Evolutionary conservation across 2,329 filamentous ascomycete genomes (phyloP), one percentile per base, ranked within the genome.

Genomic region (Diplodia intermedia): DNA sequence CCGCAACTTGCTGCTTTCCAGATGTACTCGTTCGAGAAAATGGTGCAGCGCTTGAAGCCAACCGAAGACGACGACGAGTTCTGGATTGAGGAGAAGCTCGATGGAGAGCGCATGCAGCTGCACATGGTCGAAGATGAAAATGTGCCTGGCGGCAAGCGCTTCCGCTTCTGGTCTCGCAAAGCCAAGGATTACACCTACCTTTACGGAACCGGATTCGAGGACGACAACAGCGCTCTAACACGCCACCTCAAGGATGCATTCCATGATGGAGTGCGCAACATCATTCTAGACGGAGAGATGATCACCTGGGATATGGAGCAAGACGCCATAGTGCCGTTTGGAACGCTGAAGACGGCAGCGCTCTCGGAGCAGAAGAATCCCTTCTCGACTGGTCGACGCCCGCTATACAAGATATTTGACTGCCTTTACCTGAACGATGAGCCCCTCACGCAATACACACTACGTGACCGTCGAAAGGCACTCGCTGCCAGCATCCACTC

Each of bases 251-350:
- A 88, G 65, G 84, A 88, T 50, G 93, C 92, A 0, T 98, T 99
- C 76, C 84, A 89, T 2, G 82, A 88, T 0, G 89, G 90, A 1
- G 93, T 98, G 0, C 85, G 90, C 18, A 97, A 92, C 75, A 85
- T 97, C 71, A 97, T 99, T 61, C 84, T 99, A 0, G 95, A 99
- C 74, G 95, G 95, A 11, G 95, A 99, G 78, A 99, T 99, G 95
- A 93, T 99, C 68, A 97, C 94, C 0, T 99, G 95, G 95, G 93
- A 98, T 75, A 91, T 93, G 69, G 88, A 90, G 54, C 84, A 91
- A 61, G 91, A 97, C 80, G 91, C 91, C 67, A 91, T 95, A 65
- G 90, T 97, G 18, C 89, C 91, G 0, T 99, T 99, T 77, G 95
- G 95, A 8, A 96, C 92, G 0, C 84, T 99, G 60, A 99, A 99